Base-by-base conservation (phyloP, 768 basidiomycete genomes). In the Inosperma sp. region DNA sequence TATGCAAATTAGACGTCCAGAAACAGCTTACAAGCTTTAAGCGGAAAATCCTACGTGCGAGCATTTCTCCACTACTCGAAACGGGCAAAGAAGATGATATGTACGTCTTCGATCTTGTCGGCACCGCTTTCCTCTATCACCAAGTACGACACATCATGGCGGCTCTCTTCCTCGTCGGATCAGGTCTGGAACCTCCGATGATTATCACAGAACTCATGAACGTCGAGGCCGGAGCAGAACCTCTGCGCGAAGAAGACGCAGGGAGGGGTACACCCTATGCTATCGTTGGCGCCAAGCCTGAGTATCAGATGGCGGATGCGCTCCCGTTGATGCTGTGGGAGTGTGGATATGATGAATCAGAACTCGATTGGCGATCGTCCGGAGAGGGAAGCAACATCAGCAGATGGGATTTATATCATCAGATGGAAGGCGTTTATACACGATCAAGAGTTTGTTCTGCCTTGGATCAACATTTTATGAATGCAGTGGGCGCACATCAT, bases 111-210 rank as follows among this genome's bases (percentile, higher is more conserved):
- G 87, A 98, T 66, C 82, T 97, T 31, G 70, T 86, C 19, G 94
- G 94, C 0, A 83, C 76, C 1, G 94, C 93, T 1, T 96, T 95
- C 64, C 73, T 98, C 34, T 97, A 93, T 68, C 92, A 98, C 68
- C 94, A 96, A 73, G 94, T 96, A 12, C 80, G 94, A 30, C 92
- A 94, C 59, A 94, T 96, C 69, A 87, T 96, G 80, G 89, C 88
- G 2, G 65, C 95, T 43, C 76, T 98, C 16, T 91, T 97, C 67
- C 82, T 96, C 42, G 79, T 95, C 45, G 95, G 93, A 14, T 68
- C 85, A 0, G 81, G 87, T 0, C 76, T 93, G 48, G 95, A 97
- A 62, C 61, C 70, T 5, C 86, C 90, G 0, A 74, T 74, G 16
- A 72, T 95, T 51, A 72, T 97, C 12, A 71, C 80, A 9, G 72